phyloP scores from a whole-genome alignment of 1,284 basidiomycete genomes.

The Apiotrichum sp. region DNA sequence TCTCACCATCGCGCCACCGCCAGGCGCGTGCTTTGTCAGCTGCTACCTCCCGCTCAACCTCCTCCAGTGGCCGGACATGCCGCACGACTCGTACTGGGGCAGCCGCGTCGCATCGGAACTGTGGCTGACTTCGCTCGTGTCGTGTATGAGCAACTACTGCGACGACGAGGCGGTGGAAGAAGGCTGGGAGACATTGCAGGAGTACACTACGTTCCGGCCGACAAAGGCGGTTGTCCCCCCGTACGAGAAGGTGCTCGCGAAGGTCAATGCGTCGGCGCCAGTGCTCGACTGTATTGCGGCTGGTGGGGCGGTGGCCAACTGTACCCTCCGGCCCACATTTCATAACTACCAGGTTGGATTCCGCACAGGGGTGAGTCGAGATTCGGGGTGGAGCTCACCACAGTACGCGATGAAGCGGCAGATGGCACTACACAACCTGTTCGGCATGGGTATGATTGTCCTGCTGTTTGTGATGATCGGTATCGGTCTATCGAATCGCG shows the following conservation, averaged over 20 bases:
- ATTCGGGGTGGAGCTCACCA: background rate
- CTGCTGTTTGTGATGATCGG: constrained; percentile 16
- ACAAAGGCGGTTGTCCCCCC: background rate
- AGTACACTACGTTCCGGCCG: background rate
- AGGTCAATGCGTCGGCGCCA: background rate
- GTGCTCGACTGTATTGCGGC: constrained; percentile 1
- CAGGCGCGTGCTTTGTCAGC: constrained; percentile 1
- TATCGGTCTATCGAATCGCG: constrained; percentile 17
- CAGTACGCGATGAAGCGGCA: background rate
- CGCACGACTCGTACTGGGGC: background rate
- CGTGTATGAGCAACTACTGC: constrained; percentile 21
- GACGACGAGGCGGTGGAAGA: background rate
- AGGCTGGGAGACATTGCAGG: constrained; percentile 4
- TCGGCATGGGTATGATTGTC: constrained; percentile 22
- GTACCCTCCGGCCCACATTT: background rate
- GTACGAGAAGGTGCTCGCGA: background rate
- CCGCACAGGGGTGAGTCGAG: background rate
- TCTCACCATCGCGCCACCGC: constrained; percentile 14
- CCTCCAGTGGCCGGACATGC: constrained; percentile 6
- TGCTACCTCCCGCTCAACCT: constrained; percentile 9
- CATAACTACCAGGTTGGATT: constrained; percentile 1
- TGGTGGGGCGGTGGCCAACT: background rate
- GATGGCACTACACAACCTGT: constrained; percentile 20
- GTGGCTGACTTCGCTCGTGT: constrained; percentile 14
- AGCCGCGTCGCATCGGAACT: background rate